Base-by-base conservation (phyloP, 768 basidiomycete genomes). In the Pleurotus platypus region DNA sequence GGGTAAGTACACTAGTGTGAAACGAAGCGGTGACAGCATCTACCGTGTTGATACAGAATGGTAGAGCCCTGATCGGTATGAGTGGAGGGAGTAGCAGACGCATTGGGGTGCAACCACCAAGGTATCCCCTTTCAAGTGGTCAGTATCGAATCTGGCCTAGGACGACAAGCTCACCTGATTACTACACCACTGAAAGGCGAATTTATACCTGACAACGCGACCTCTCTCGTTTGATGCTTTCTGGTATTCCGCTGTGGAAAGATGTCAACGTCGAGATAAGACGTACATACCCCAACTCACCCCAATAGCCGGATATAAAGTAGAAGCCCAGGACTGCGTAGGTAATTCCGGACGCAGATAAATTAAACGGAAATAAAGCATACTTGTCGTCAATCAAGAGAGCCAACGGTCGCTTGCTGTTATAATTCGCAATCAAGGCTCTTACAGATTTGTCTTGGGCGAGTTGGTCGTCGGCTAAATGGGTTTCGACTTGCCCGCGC, bases 151-250 rank as follows among this genome's bases (percentile, higher is more conserved):
- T 20, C 38, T 47, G 16, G 15, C 35, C 38, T 12, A 24, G 55
- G 22, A 38, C 27, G 27, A 12, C 49, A 38, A 18, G 27, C 63
- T 53, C 61, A 69, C 89, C 72, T 92, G 91, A 43, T 76, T 79
- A 58, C 85, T 80, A 60, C 89, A 90, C 90, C 90, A 93, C 62
- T 87, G 86, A 61, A 93, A 93, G 4, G 86, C 85, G 63, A 93
- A 92, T 66, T 92, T 93, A 66, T 83, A 90, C 5, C 90, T 76
- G 11, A 90, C 78, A n/a, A 89, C 82, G n/a, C 70, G 72, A 9
- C 81, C 80, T 30, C 62, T 67, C 15, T 72, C 69, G 58, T 81
- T 83, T 8, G 68, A 69, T 5, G 80, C 71, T 1, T 75, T 63
- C 62, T 90, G 82, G 57, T 78, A 81, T 71, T 91, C 89, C 45